A percentile compares a stretch with the other conserved stretches of the same genome.
Conservation (phyloP, 2,329 filamentous ascomycete genomes). For the Colletotrichum falcatum region DNA sequence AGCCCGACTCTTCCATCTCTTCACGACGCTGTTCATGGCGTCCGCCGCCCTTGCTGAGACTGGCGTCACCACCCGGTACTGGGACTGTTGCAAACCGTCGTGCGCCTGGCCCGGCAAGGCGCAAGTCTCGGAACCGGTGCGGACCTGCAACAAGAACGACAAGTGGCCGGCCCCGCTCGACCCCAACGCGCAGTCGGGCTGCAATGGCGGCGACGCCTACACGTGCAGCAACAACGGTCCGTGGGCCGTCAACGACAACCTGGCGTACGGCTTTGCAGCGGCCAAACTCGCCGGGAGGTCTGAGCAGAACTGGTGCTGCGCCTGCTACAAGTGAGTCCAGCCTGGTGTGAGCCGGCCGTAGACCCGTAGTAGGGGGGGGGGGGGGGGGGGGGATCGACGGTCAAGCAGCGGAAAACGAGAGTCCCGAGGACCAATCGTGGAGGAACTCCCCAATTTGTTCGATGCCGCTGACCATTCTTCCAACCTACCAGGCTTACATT, state of each 20-base stretch:
- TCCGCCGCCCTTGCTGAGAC: not conserved
- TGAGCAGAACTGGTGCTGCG: conserved; percentile 72
- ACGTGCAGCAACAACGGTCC: conserved; percentile 73
- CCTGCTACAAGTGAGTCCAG: not conserved
- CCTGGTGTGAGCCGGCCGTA: not conserved
- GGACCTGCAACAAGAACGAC: conserved; percentile 68
- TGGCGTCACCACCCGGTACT: conserved; percentile 55
- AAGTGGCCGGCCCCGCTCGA: conserved; percentile 56
- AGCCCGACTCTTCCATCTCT: not conserved
- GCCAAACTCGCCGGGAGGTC: conserved; percentile 65
- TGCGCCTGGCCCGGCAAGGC: conserved; percentile 72
- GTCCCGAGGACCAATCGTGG: not conserved
- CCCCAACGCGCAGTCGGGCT: conserved; percentile 62
- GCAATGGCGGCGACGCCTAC: conserved; percentile 69
- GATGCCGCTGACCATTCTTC: conserved; percentile 54
- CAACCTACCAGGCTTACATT: conserved; percentile 68
- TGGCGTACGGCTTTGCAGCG: conserved; percentile 76
- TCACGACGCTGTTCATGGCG: not conserved
- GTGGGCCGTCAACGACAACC: conserved; percentile 68
- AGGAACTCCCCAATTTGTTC: not conserved
- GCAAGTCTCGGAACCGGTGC: conserved; percentile 61
- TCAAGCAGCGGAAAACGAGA: not conserved
- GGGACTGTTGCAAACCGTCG: conserved; percentile 79
- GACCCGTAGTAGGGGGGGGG: no score
- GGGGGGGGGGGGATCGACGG: not conserved